Conservation (phyloP, 2,329 filamentous ascomycete species). For the Lachnellula willkommii region DNA sequence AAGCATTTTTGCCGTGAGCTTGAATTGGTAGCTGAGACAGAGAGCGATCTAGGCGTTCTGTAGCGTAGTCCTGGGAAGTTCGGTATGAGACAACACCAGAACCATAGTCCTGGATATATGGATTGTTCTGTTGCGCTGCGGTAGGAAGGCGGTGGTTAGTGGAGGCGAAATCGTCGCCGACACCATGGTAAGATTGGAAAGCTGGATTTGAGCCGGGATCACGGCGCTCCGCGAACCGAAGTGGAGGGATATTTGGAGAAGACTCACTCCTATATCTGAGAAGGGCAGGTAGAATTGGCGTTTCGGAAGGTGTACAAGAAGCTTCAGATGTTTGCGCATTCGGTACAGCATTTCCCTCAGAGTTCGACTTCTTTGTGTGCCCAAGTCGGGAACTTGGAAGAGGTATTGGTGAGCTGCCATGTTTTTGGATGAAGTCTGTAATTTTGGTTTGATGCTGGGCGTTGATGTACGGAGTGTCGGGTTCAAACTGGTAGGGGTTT, state of each 20-base stretch:
- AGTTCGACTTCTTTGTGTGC: constrained; percentile 23
- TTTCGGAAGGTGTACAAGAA: neutral
- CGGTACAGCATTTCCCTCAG: constrained; percentile 13
- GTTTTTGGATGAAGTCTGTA: constrained; percentile 21
- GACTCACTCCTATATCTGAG: constrained; percentile 20
- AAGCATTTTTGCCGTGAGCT: neutral
- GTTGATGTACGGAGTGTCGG: constrained; percentile 16
- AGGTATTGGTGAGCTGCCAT: constrained; percentile 3
- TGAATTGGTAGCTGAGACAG: neutral
- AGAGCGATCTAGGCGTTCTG: constrained; percentile 2
- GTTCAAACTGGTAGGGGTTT: constrained; percentile 28
- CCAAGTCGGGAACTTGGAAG: constrained; percentile 10
- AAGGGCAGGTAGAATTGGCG: constrained; percentile 5
- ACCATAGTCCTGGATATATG: neutral
- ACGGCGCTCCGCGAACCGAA: constrained; percentile 2
- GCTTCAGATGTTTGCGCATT: constrained; percentile 4
- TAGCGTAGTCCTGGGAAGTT: neutral
- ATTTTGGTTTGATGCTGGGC: constrained; percentile 20
- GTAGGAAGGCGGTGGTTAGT: neutral
- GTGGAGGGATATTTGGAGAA: constrained; percentile 14
- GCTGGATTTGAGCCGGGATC: neutral
- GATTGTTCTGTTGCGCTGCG: neutral
- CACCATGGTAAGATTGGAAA: neutral
- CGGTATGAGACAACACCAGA: neutral
- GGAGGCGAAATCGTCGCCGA: neutral